Conservation (phyloP, 2,329 filamentous ascomycete species). For the Colletotrichum chlorophyti region DNA sequence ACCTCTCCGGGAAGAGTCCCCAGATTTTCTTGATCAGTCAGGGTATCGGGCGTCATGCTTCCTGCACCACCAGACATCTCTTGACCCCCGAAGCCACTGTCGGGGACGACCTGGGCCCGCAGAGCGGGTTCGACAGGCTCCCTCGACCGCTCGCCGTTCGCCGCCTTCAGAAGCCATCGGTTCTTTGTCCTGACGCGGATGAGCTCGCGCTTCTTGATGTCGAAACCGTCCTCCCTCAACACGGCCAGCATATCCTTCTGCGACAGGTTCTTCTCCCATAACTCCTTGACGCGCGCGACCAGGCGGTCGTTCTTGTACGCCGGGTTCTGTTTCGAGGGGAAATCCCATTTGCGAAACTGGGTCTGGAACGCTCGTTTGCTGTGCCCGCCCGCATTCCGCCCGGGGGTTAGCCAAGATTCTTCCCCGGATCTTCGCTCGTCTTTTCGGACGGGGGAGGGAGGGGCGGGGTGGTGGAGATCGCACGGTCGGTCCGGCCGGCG, state of each 20-base stretch:
- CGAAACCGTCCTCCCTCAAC: constrained; percentile 73
- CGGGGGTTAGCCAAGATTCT: not conserved
- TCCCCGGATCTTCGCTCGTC: constrained; percentile 1
- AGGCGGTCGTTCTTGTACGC: constrained; percentile 74
- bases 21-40: constrained; percentile 18
- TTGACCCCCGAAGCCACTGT: not conserved
- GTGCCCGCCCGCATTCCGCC: constrained; percentile 28
- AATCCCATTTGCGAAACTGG: constrained; percentile 81
- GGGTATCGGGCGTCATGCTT: constrained; percentile 12
- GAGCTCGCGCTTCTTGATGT: constrained; percentile 74
- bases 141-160: constrained; percentile 62
- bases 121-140: not conserved
- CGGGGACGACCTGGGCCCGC: not conserved
- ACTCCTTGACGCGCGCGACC: constrained; percentile 72
- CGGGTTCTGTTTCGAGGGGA: constrained; percentile 76
- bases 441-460: not conserved
- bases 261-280: constrained; percentile 78
- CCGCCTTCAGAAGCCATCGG: constrained; percentile 69
- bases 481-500: constrained; percentile 26
- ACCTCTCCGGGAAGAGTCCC: constrained; percentile 1
- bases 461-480: constrained; percentile 10
- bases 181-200: constrained; percentile 74
- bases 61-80: constrained; percentile 3
- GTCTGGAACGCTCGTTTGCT: constrained; percentile 80
- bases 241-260: constrained; percentile 77